A percentile compares a stretch with the other conserved stretches of the same genome.
Conservation (phyloP, 208 protist genomes). For the Trypanosoma lewisi region DNA sequence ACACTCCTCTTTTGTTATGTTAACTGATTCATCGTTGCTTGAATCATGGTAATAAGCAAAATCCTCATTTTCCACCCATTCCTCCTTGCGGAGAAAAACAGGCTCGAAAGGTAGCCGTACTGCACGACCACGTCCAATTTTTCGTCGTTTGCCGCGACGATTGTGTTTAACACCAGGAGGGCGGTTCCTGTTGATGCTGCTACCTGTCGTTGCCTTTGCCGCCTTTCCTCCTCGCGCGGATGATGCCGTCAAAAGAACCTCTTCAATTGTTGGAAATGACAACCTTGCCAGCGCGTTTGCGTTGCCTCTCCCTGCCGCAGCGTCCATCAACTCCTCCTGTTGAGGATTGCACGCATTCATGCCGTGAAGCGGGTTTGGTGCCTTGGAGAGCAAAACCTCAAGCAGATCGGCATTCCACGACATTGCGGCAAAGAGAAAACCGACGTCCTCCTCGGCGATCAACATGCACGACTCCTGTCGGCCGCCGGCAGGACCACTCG, state of each 20-base stretch:
- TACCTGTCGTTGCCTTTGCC: no score
- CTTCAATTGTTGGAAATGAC: slow-evolving; percentile 22
- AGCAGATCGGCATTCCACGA: slow-evolving; percentile 72
- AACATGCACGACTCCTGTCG: background rate
- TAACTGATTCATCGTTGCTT: background rate
- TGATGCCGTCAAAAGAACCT: slow-evolving; percentile 1
- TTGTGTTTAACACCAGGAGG: background rate
- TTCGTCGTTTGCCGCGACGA: slow-evolving; percentile 18
- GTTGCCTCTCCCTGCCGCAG: background rate
- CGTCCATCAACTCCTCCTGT: background rate
- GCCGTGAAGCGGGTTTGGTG: slow-evolving; percentile 35
- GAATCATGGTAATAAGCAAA: background rate
- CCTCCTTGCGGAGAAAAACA: background rate
- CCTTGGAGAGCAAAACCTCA: slow-evolving; percentile 47
- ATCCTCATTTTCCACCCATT: background rate
- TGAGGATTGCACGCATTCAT: background rate
- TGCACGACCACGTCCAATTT: slow-evolving; percentile 14
- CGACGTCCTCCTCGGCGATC: slow-evolving; percentile 35
- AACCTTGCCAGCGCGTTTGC: background rate
- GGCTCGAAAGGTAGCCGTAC: background rate
- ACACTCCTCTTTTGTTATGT: background rate
- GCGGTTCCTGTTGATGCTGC: background rate
- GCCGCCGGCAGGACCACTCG: background rate
- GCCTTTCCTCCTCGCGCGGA: background rate
- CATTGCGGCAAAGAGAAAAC: slow-evolving; percentile 59